Evolutionary conservation across 176 grass and related monocot genomes (phyloP).

Genomic region (Juncus effusus): DNA sequence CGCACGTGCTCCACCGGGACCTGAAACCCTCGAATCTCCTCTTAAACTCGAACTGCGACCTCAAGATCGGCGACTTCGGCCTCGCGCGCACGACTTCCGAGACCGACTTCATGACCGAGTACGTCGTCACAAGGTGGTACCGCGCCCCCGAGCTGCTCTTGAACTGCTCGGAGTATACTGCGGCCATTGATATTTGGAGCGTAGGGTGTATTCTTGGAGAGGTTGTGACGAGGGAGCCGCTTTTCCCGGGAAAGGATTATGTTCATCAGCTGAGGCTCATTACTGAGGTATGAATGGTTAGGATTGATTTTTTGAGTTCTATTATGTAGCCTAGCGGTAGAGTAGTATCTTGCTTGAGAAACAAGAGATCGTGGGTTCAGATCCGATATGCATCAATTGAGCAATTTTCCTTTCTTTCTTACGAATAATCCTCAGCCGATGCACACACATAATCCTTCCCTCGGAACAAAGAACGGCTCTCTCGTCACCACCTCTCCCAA

Average conservation of each 20-base stretch:
- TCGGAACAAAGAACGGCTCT: neutral
- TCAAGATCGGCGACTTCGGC: constrained; percentile 96
- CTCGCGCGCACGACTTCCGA: constrained; percentile 91
- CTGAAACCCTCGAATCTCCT: constrained; percentile 88
- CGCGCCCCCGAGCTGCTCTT: constrained; percentile 89
- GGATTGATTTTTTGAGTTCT: constrained; percentile 1
- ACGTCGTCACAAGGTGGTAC: constrained; percentile 95
- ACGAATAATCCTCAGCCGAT: constrained; percentile 2
- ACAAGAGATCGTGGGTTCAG: neutral
- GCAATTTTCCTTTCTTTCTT: neutral
- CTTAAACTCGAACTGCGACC: constrained; percentile 84
- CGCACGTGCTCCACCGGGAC: constrained; percentile 91
- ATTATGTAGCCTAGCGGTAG: constrained; percentile 3
- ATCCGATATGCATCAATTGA: neutral
- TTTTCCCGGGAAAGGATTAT: constrained; percentile 97
- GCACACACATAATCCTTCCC: neutral
- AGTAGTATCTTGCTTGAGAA: neutral
- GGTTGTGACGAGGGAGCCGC: constrained; percentile 75
- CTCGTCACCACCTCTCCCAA: no score
- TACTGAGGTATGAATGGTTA: constrained; percentile 59
- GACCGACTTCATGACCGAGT: constrained; percentile 98
- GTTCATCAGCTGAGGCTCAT: constrained; percentile 91
- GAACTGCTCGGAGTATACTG: constrained; percentile 96
- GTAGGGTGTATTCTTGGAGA: constrained; percentile 94
- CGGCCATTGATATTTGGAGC: constrained; percentile 95